Evolutionary conservation across 768 basidiomycete genomes (phyloP).

Genomic region (Naematelia aurantialba): DNA sequence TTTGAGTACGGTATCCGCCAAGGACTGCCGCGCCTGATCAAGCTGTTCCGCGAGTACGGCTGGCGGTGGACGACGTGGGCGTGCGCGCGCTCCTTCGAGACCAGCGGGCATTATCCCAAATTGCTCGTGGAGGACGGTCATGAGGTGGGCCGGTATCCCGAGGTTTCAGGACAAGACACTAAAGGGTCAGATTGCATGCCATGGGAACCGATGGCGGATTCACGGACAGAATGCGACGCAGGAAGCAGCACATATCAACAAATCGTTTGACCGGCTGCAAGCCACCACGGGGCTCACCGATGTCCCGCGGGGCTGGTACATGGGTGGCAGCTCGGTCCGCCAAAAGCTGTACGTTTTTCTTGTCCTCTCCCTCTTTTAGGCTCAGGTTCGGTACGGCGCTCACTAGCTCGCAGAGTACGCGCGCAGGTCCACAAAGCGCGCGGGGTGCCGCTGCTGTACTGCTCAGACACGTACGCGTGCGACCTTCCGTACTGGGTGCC

Average conservation of each 20-base stretch:
- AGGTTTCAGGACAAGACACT: background rate
- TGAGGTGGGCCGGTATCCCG: conserved; percentile 25
- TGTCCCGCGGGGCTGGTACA: conserved; percentile 33
- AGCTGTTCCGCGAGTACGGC: conserved; percentile 28
- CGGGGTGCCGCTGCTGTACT: conserved; percentile 30
- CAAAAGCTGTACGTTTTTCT: conserved; percentile 18
- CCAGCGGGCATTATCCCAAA: conserved; percentile 24
- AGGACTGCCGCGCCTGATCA: conserved; percentile 27
- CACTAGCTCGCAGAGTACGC: too few relatives aligned
- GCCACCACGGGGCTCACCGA: conserved; percentile 25
- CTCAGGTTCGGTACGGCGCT: background rate
- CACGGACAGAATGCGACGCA: conserved; percentile 17
- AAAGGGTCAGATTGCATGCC: conserved; percentile 23
- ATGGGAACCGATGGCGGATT: conserved; percentile 36
- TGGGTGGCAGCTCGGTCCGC: conserved; percentile 15
- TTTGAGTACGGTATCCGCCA: conserved; percentile 36
- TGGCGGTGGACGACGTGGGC: conserved; percentile 34
- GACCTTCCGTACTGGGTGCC: conserved; percentile 32
- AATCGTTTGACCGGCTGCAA: conserved; percentile 34
- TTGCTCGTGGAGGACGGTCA: conserved; percentile 27
- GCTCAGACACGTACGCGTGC: conserved; percentile 29
- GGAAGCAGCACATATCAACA: conserved; percentile 24
- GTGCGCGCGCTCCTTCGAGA: conserved; percentile 26
- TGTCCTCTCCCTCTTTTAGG: conserved; percentile 4
- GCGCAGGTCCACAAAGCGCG: conserved; percentile 30